These are phyloP conservation scores for Colletotrichum echinochloae DNA, from an alignment of 2,329 filamentous ascomycete genomes.

Conservation along the genomic window DNA sequence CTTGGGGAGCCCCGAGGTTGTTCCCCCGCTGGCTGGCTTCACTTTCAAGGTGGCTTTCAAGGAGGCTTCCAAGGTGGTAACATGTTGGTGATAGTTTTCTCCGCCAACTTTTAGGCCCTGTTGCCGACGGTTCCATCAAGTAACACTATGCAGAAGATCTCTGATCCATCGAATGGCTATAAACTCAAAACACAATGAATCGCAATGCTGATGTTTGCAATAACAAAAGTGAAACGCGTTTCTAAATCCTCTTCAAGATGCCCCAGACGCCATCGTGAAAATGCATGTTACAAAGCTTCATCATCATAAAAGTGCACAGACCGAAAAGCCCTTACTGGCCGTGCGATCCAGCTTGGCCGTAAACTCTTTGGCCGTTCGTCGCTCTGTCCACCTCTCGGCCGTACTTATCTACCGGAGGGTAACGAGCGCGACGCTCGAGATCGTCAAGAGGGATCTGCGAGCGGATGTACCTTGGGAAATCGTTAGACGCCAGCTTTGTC, in stretches of 20 bases:
- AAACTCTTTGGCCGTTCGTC: slow-evolving; percentile 43
- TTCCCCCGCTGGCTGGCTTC: neutral
- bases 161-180: slow-evolving; percentile 17
- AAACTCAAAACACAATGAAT: slow-evolving; percentile 19
- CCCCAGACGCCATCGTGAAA: slow-evolving; percentile 23
- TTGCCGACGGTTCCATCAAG: neutral
- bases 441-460: slow-evolving; percentile 85
- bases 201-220: slow-evolving; percentile 30
- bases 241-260: neutral
- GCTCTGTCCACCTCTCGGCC: slow-evolving; percentile 60
- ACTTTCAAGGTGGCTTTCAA: neutral
- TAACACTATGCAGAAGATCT: slow-evolving; percentile 12
- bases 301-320: slow-evolving; percentile 23
- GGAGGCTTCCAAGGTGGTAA: neutral
- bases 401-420: slow-evolving; percentile 71
- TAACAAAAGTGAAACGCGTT: slow-evolving; percentile 2
- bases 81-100: neutral
- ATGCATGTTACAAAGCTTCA: slow-evolving; percentile 34
- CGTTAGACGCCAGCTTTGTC: slow-evolving; percentile 51
- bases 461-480: slow-evolving; percentile 79
- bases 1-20: neutral
- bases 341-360: slow-evolving; percentile 59
- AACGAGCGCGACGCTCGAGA: slow-evolving; percentile 81
- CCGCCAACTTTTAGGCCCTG: neutral
- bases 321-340: slow-evolving; percentile 49